These are phyloP conservation scores for Calocera viscosa DNA, from an alignment of 768 basidiomycete species.

Conservation along the genomic window DNA sequence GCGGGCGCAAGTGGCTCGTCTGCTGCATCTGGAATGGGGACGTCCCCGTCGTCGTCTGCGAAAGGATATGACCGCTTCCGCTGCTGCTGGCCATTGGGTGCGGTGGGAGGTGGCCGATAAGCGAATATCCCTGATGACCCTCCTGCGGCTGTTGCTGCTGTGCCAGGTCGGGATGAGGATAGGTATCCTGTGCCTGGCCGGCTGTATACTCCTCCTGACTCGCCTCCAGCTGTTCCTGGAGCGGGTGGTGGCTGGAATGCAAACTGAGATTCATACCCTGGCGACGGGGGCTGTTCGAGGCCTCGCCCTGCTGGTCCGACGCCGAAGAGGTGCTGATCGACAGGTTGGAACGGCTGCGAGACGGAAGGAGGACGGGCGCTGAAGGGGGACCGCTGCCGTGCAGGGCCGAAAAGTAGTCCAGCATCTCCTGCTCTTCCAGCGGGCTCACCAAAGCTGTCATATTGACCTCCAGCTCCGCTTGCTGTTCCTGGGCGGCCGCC, in stretches of 20 bases:
- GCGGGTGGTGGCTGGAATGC: background rate
- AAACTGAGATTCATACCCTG: background rate
- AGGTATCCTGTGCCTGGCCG: background rate
- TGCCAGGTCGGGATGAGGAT: background rate
- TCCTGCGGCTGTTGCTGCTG: background rate
- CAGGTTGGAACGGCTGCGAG: background rate
- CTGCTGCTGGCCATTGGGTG: background rate
- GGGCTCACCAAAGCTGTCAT: conserved; percentile 1
- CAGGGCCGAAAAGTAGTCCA: background rate
- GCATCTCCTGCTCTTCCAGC: conserved; percentile 1
- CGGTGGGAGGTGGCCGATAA: conserved; percentile 1
- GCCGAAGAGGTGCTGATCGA: background rate
- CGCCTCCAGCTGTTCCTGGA: conserved; percentile 1
- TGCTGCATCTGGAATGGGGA: background rate
- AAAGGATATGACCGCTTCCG: background rate
- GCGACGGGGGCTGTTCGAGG: background rate
- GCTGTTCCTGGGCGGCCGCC: background rate
- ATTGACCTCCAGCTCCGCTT: conserved; percentile 1
- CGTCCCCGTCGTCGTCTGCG: background rate
- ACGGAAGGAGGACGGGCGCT: background rate
- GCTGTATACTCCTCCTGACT: background rate
- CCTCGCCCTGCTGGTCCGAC: background rate
- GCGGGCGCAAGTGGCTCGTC: background rate
- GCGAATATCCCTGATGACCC: background rate
- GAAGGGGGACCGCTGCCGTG: background rate